Percentiles rank a stretch among this genome's conserved stretches.
Conservation (phyloP, 1,139 yeast genomes). For the Blastobotrys illinoisensis region DNA sequence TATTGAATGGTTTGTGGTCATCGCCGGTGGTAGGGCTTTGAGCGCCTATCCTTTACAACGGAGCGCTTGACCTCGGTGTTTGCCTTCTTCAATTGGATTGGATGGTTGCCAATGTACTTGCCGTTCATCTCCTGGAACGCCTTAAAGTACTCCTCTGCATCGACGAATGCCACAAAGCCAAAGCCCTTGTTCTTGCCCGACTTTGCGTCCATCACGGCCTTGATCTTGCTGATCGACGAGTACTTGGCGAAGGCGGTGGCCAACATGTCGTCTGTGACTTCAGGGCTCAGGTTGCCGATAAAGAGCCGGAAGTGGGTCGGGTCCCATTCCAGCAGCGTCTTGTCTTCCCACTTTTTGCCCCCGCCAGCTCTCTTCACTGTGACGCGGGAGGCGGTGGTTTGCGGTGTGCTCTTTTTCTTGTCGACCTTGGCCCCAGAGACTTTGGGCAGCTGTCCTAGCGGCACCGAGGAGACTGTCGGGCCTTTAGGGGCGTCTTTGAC, state of each 20-base stretch:
- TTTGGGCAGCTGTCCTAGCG: neutral
- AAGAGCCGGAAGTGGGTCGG: slow-evolving; percentile 66
- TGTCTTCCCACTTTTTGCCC: slow-evolving; percentile 46
- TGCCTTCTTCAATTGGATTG: slow-evolving; percentile 65
- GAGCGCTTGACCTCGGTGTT: slow-evolving; percentile 43
- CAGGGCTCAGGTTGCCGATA: slow-evolving; percentile 69
- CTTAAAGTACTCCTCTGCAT: slow-evolving; percentile 54
- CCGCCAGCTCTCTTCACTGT: slow-evolving; percentile 44
- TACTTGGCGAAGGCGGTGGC: slow-evolving; percentile 47
- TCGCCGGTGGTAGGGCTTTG: slow-evolving; percentile 1
- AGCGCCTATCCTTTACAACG: slow-evolving; percentile 12
- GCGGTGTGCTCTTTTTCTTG: neutral
- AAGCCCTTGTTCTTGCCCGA: slow-evolving; percentile 52
- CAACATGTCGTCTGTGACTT: slow-evolving; percentile 55
- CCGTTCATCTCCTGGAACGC: slow-evolving; percentile 77
- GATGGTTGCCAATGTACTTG: slow-evolving; percentile 68
- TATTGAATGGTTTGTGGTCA: neutral
- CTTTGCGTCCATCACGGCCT: slow-evolving; percentile 35
- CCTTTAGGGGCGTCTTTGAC: neutral
- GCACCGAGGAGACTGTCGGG: neutral
- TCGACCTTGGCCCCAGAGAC: neutral
- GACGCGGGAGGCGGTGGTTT: slow-evolving; percentile 8
- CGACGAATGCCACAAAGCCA: slow-evolving; percentile 64
- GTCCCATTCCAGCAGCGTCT: slow-evolving; percentile 51
- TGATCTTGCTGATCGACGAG: slow-evolving; percentile 47